These are phyloP conservation scores for Xylaria telfairii DNA, from an alignment of 495 filamentous ascomycete genomes.

Conservation along the genomic window DNA sequence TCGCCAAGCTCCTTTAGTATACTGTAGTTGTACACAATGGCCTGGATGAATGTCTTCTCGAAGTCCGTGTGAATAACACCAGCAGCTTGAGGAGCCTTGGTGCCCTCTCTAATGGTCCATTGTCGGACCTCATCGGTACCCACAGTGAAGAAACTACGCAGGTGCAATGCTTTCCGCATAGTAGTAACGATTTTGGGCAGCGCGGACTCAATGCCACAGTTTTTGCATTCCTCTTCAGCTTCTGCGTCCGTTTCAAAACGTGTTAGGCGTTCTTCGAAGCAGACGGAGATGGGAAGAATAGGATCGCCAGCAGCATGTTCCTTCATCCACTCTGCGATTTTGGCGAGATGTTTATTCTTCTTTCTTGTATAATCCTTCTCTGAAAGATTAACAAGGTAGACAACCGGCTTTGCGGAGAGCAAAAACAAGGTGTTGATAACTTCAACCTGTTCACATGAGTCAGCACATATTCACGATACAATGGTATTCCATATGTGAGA, in stretches of 20 bases:
- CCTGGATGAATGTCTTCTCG: conserved; percentile 99
- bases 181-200: conserved; percentile 92
- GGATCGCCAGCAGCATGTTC: conserved; percentile 84
- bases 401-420: conserved; percentile 94
- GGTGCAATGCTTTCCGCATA: conserved; percentile 90
- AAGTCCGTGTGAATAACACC: conserved; percentile 99
- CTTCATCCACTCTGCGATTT: conserved; percentile 94
- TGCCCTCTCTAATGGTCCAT: conserved; percentile 96
- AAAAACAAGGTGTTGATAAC: conserved; percentile 96
- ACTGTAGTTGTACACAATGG: conserved; percentile 85
- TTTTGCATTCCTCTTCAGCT: conserved; percentile 88
- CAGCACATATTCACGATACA: conserved; percentile 35
- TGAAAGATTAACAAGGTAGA: conserved; percentile 95
- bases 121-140: conserved; percentile 97
- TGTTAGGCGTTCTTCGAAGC: conserved; percentile 90
- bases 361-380: conserved; percentile 98
- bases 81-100: conserved; percentile 95
- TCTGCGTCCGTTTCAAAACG: conserved; percentile 77
- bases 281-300: conserved; percentile 90
- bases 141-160: conserved; percentile 96
- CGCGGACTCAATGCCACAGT: conserved; percentile 81
- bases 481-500: conserved; percentile 34
- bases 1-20: conserved; percentile 84
- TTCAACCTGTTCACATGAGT: conserved; percentile 72
- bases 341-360: conserved; percentile 98